Evolutionary conservation across 768 basidiomycete species (phyloP), one percentile per base, ranked within the genome.

Genomic region (Lactifluus piperatus): DNA sequence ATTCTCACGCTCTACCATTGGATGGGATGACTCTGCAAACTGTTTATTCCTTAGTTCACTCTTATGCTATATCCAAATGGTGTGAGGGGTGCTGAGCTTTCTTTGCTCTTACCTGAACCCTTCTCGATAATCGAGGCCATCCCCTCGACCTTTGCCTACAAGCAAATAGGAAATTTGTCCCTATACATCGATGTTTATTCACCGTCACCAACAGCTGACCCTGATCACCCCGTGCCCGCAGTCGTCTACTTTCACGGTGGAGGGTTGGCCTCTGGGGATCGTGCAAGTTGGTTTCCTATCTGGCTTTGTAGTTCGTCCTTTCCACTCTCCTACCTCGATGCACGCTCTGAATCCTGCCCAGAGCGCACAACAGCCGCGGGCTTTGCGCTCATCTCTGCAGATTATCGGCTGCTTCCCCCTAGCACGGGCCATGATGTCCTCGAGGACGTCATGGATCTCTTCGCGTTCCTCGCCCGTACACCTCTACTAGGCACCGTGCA

Each of bases 251-350:
- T 76, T 48, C 76, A 77, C 54, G 76, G 81, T 7, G 85, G 85
- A 3, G 84, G 83, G 8, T 69, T 87, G 32, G 77, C 80, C 0
- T 82, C 80, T 16, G 85, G 85, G 1, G 79, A 81, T 62, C 73
- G 79, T 53, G 68, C 66, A 32, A 81, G 79, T 65, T 86, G 83
- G 83, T 81, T 85, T 67, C 85, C 85, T 2, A 60, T 53, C n/a
- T 88, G 86, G 86, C 70, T 87, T 26, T 69, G 77, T 49, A 75
- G 85, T 85, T 29, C 53, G 74, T 64, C 14, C 11, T 49, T 29
- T 20, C 11, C 54, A 16, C 54, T 52, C 29, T 24, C 20, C 51
- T 46, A 22, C 39, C 26, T 8, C 18, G 27, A n/a, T 11, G n/a
- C 11, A 5, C 14, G 14, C 3, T n/a, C 44, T 13, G 32, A 29